phyloP scores from a whole-genome alignment of 2,329 filamentous ascomycete species.

The Lecanosticta acicola region DNA sequence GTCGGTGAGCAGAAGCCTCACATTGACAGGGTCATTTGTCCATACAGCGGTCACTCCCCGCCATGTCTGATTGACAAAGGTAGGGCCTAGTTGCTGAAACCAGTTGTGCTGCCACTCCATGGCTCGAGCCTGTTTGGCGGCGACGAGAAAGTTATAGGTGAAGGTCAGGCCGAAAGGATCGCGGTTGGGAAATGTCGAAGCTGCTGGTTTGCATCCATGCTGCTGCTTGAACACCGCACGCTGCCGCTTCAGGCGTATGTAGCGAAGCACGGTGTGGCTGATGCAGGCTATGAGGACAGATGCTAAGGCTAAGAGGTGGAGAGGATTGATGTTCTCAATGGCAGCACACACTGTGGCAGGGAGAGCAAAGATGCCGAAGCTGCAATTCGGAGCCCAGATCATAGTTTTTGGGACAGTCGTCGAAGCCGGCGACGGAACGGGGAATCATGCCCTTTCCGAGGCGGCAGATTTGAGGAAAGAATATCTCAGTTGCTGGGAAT shows the following conservation, averaged over 20 bases:
- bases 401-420: too few relatives aligned
- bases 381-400: too few relatives aligned
- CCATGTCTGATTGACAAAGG: neutral
- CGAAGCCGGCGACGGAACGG: too few relatives aligned
- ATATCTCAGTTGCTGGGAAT: too few relatives aligned
- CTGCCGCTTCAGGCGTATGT: neutral
- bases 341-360: too few relatives aligned
- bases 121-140: neutral
- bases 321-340: too few relatives aligned
- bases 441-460: too few relatives aligned
- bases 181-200: neutral
- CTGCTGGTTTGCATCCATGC: neutral
- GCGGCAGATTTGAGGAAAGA: too few relatives aligned
- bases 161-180: neutral
- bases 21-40: conserved; percentile 7
- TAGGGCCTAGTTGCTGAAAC: neutral
- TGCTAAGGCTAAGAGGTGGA: too few relatives aligned
- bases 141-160: neutral
- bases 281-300: too few relatives aligned
- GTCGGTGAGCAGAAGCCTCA: conserved; percentile 6
- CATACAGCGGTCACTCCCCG: neutral
- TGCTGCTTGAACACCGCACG: neutral
- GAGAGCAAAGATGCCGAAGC: too few relatives aligned
- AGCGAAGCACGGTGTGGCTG: neutral
- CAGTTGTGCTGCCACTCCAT: neutral